phyloP scores from a whole-genome alignment of 768 basidiomycete species.

The Mycena capillaripes region DNA sequence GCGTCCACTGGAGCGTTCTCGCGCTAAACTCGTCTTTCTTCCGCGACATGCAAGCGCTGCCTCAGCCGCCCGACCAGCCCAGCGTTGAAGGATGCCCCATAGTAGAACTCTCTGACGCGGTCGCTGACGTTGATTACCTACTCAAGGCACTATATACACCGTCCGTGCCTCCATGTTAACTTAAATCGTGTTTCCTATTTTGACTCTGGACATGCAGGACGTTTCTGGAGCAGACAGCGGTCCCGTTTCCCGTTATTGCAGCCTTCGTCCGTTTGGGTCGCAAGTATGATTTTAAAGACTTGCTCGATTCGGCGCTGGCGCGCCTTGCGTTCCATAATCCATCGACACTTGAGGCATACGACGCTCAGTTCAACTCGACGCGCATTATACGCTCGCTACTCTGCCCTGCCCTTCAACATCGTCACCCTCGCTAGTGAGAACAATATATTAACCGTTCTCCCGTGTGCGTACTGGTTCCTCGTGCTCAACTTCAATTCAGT shows the following conservation, averaged over 20 bases:
- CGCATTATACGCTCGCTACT: background rate
- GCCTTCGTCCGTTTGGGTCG: slow-evolving; percentile 21
- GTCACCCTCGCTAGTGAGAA: slow-evolving; percentile 21
- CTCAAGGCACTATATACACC: slow-evolving; percentile 3
- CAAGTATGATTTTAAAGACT: slow-evolving; percentile 19
- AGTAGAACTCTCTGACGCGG: slow-evolving; percentile 2
- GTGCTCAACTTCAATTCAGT: too few relatives aligned
- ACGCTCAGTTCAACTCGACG: background rate
- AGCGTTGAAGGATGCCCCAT: slow-evolving; percentile 24
- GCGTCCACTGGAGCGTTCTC: slow-evolving; percentile 23
- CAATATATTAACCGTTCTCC: slow-evolving; percentile 7
- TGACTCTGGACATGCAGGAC: too few relatives aligned
- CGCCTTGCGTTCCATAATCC: slow-evolving; percentile 13
- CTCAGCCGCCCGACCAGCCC: slow-evolving; percentile 19
- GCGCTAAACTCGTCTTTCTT: slow-evolving; percentile 16
- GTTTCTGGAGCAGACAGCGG: background rate
- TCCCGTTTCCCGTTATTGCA: background rate
- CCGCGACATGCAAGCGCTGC: slow-evolving; percentile 12
- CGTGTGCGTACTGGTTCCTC: slow-evolving; percentile 6
- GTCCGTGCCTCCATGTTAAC: slow-evolving; percentile 6
- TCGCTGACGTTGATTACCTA: slow-evolving; percentile 6
- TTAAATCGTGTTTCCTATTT: background rate
- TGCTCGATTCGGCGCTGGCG: background rate
- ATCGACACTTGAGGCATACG: background rate
- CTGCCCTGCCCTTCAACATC: background rate